Evolutionary conservation across 805 yeast species (phyloP), one percentile per base, ranked within the genome.

Genomic region (Ogataea pignaliae): DNA sequence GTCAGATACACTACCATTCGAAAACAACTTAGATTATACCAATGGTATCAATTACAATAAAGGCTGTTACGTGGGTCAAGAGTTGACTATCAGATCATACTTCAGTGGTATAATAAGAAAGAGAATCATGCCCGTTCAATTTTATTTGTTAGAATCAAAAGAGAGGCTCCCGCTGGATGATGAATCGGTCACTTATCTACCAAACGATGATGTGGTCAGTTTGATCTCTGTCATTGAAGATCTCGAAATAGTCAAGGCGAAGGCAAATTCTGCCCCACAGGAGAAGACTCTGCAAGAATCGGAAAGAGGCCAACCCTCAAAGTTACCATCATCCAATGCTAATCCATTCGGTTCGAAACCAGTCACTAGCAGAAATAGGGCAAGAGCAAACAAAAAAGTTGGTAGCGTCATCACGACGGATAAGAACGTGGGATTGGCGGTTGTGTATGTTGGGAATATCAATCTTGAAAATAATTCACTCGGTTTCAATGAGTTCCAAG

Each of bases 41-140:
- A 83, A 86, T 51, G 95, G 91, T 0, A 72, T 93, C 12, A 88
- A 91, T 42, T 78, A 83, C 41, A 83, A 88, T 51, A 93, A 93
- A 63, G 99, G 99, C 2, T 93, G 99, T 61, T 93, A 93, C 56
- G 83, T 88, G 13, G 99, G 99, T 1, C 99, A 93, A 64, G 99
- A 93, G 61, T 70, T 93, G 41, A 90, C 97, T 0, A 88, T 90
- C 14, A 75, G 99, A 55, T 84, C 97, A 0, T 83, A 75, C 57
- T 87, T 86, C 47, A 81, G 84, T 29, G 96, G 97, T 3, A 76
- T 82, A 1, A 77, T 90, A n/a, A 72, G 95, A 29, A 89, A 90
- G 56, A 70, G 98, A 43, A 69, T 88, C 2, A 78, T 87, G 38
- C 97, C 98, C 0, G 79, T 83, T 2, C 70, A 68, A 37, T 56